A percentile compares a stretch with the other conserved stretches of the same genome.
phyloP scores from a whole-genome alignment of 495 filamentous ascomycete species.

The Daldinia vernicosa region DNA sequence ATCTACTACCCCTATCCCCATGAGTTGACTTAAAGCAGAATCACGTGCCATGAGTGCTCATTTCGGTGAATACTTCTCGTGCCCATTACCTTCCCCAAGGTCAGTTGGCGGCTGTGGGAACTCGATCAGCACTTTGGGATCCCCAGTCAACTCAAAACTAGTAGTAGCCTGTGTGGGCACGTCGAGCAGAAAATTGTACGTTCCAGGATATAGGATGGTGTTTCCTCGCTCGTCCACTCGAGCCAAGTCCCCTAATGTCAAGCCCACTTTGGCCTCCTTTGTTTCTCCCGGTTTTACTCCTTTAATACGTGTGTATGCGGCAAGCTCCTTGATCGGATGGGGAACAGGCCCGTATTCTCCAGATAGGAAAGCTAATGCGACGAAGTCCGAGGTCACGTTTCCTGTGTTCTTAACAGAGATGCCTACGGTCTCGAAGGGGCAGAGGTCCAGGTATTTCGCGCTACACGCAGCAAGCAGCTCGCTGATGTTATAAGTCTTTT shows the following conservation, averaged over 20 bases:
- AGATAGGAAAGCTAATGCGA: constrained; percentile 64
- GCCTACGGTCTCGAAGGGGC: constrained; percentile 52
- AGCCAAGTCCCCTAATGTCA: constrained; percentile 67
- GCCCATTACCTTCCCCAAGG: constrained; percentile 41
- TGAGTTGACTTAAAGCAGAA: background rate
- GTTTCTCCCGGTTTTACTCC: constrained; percentile 53
- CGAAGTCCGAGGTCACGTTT: constrained; percentile 64
- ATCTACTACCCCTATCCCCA: too few species aligned
- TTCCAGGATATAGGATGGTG: constrained; percentile 70
- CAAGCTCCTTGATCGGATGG: constrained; percentile 70
- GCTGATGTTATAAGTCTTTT: constrained; percentile 42
- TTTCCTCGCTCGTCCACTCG: constrained; percentile 67
- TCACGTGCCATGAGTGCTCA: background rate
- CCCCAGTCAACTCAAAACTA: constrained; percentile 57
- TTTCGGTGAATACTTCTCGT: constrained; percentile 35
- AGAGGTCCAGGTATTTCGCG: constrained; percentile 52
- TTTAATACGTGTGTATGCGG: constrained; percentile 65
- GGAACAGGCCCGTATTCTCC: constrained; percentile 66
- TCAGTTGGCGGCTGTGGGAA: constrained; percentile 44
- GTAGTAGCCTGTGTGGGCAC: constrained; percentile 47
- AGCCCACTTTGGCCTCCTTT: constrained; percentile 52
- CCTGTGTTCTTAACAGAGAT: constrained; percentile 62
- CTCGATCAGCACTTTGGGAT: constrained; percentile 39
- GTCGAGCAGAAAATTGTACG: constrained; percentile 68
- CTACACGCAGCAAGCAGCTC: constrained; percentile 46